These are phyloP conservation scores for Candida tibetensis DNA, from an alignment of 805 yeast species.

Conservation along the genomic window DNA sequence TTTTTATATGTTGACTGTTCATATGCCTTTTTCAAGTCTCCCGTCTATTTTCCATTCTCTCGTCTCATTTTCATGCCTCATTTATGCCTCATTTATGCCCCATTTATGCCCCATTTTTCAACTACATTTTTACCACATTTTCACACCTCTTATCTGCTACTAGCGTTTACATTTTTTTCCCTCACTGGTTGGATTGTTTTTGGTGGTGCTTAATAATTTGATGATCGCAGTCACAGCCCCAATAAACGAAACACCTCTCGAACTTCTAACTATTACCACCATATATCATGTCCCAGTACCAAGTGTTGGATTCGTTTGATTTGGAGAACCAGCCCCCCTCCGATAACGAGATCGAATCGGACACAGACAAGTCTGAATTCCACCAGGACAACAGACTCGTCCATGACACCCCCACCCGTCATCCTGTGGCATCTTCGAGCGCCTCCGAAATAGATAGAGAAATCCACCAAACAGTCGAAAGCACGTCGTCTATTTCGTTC, in stretches of 20 bases:
- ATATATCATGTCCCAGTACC: background rate
- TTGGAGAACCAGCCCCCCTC: background rate
- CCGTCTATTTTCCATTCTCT: too few relatives aligned
- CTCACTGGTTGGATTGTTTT: too few relatives aligned
- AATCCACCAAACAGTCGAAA: constrained; percentile 19
- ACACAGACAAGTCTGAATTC: background rate
- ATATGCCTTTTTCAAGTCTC: too few relatives aligned
- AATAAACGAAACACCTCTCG: constrained; percentile 16
- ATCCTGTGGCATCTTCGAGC: background rate
- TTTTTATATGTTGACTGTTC: too few relatives aligned
- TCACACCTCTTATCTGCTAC: too few relatives aligned
- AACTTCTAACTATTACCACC: too few relatives aligned
- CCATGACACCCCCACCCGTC: background rate
- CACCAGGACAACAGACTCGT: background rate
- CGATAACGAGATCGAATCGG: constrained; percentile 1
- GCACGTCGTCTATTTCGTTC: constrained; percentile 14
- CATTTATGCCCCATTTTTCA: too few relatives aligned
- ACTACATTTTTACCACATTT: too few relatives aligned
- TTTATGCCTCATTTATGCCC: too few relatives aligned
- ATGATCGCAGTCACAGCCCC: constrained; percentile 19
- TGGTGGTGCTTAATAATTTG: too few relatives aligned
- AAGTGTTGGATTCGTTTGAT: constrained; percentile 8
- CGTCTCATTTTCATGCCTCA: too few relatives aligned
- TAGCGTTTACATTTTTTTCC: too few relatives aligned
- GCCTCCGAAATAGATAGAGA: constrained; percentile 16